These are phyloP conservation scores for Cinchona pubescens DNA, from an alignment of 257 asterid genomes.

Conservation along the genomic window DNA sequence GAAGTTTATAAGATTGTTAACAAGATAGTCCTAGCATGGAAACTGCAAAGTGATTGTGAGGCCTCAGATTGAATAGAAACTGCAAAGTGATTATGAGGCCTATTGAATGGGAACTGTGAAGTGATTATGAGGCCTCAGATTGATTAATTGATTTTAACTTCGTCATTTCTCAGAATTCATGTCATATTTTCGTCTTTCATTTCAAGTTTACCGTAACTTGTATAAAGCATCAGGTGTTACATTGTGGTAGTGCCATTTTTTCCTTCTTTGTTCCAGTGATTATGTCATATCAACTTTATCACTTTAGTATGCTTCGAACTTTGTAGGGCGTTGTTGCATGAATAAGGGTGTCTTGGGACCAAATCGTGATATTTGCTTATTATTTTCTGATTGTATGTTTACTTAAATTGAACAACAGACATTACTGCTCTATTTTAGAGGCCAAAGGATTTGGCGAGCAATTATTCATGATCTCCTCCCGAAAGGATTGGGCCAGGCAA, in stretches of 20 bases:
- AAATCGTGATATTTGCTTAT: not conserved
- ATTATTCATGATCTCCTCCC: conserved; percentile 81
- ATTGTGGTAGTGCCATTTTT: not conserved
- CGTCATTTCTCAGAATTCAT: not conserved
- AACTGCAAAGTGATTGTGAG: not conserved
- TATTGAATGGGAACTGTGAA: too few species aligned
- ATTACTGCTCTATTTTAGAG: conserved; percentile 83
- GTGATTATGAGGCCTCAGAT: not conserved
- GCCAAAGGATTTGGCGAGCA: conserved; percentile 87
- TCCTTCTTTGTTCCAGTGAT: not conserved
- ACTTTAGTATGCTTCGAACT: not conserved
- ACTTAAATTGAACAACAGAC: conserved; percentile 59
- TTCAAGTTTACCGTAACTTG: not conserved
- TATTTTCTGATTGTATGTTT: not conserved
- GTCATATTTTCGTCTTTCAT: not conserved
- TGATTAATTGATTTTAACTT: not conserved
- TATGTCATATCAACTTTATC: not conserved
- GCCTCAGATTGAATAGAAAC: not conserved
- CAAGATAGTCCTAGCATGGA: not conserved
- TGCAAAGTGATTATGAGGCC: not conserved
- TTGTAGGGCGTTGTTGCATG: not conserved
- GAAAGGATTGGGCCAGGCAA: conserved; percentile 66
- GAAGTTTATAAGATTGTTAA: not conserved
- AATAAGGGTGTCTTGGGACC: not conserved
- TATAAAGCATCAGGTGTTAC: not conserved